Evolutionary conservation across 2,329 filamentous ascomycete species (phyloP).

Genomic region (Fusarium fujikuroi): DNA sequence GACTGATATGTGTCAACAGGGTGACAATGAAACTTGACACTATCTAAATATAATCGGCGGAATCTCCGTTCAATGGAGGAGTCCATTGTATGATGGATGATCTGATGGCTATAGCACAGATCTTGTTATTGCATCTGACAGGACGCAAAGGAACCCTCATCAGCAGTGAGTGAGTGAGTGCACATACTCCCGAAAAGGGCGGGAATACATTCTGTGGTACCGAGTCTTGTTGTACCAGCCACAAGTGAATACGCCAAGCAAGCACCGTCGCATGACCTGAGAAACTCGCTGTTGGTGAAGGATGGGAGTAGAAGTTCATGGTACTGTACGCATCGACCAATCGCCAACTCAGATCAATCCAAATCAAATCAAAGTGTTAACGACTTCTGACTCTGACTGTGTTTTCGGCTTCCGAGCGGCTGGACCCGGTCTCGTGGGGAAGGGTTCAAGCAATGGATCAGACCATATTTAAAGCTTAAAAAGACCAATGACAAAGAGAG

Average conservation of each 20-base stretch:
- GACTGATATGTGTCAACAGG: neutral
- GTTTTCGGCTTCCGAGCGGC: constrained; percentile 23
- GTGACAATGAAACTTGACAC: neutral
- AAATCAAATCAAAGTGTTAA: neutral
- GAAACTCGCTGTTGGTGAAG: neutral
- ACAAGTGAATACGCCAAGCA: constrained; percentile 11
- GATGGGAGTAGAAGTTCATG: neutral
- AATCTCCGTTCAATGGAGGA: neutral
- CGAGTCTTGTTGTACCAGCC: constrained; percentile 13
- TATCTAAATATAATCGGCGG: neutral
- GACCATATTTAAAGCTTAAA: constrained; percentile 2
- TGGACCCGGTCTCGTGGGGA: constrained; percentile 9
- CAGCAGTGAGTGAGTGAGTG: neutral
- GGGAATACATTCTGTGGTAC: neutral
- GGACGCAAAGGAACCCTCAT: neutral
- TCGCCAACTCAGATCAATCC: neutral
- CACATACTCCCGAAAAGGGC: neutral
- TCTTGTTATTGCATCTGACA: neutral
- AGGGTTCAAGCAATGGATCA: neutral
- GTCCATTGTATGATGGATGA: neutral
- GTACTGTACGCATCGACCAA: neutral
- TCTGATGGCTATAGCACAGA: neutral
- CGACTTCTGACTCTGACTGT: neutral
- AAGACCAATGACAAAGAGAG: neutral
- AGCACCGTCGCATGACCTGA: constrained; percentile 16